A percentile compares a stretch with the other conserved stretches of the same genome.
phyloP scores from a whole-genome alignment of 2,329 filamentous ascomycete genomes.

The Aspergillus jensenii region DNA sequence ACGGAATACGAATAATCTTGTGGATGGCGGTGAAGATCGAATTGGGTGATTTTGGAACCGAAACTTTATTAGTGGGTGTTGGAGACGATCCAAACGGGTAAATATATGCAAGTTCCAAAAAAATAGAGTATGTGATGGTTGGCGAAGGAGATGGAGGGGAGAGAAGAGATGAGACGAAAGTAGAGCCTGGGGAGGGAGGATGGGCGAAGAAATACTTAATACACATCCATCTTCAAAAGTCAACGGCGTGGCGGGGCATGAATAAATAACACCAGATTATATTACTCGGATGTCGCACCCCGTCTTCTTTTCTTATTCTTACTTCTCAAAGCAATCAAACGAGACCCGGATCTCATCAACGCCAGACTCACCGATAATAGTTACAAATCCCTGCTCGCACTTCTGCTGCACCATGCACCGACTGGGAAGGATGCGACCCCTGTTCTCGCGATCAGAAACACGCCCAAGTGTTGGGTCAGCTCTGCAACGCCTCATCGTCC shows the following conservation, averaged over 20 bases:
- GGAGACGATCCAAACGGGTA: neutral
- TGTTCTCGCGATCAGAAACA: neutral
- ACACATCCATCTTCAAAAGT: neutral
- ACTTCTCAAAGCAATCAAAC: neutral
- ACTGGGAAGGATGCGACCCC: conserved; percentile 3
- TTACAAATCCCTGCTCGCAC: neutral
- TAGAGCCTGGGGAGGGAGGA: neutral
- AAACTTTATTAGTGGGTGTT: conserved; percentile 1
- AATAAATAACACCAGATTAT: neutral
- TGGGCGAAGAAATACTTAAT: neutral
- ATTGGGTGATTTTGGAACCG: neutral
- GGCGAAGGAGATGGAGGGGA: neutral
- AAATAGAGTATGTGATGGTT: neutral
- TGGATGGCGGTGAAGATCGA: conserved; percentile 11
- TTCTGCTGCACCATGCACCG: neutral
- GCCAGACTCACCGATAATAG: neutral
- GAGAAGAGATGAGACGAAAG: neutral
- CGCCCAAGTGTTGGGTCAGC: neutral
- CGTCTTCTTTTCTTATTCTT: neutral
- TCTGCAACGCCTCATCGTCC: neutral
- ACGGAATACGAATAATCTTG: neutral
- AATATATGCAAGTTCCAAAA: neutral
- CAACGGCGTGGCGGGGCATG: neutral
- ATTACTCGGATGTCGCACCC: neutral
- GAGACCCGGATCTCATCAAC: neutral